Base-by-base conservation (phyloP, 495 filamentous ascomycete genomes). In the Hypoxylon rickii region DNA sequence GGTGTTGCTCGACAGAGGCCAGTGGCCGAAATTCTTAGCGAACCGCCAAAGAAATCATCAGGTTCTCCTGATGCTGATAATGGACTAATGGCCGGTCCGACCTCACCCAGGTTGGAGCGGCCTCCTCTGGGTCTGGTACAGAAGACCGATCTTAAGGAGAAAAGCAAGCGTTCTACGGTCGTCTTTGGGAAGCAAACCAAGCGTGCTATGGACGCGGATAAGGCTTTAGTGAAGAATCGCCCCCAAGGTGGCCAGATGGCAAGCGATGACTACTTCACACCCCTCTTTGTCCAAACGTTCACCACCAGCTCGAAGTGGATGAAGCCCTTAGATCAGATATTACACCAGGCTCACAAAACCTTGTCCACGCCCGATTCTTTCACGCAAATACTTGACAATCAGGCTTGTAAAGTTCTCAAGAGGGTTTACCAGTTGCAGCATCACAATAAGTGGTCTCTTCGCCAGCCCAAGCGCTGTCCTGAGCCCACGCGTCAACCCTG, bases 351-450 rank as follows among this genome's bases (percentile, higher is more conserved):
- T 2, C 83, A 89, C 62, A 96, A 96, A 64, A 92, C 89, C 0
- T 62, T 96, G 20, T 87, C 83, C 15, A 96, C 92, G 0, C 73
- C 82, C 1, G 89, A 94, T 63, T 85, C 90, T 49, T 81, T 85
- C 19, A 78, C 90, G 2, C 85, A 86, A 15, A 83, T 92, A 37
- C 81, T 88, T 36, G 94, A 97, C 61, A 81, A 85, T 40, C 90
- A 92, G 73, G 89, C 94, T 48, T 89, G 87, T 58, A 87, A 87
- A 44, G 87, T 96, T 8, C 66, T 97, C 10, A 86, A 87, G 16
- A 79, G 89, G 3, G 90, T 97, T 12, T 94, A 96, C 59, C 84
- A 90, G 39, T 78, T 97, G 33, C 94, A 97, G 61, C 87, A 88
- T 62, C 83, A 88, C 12, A 90, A 93, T 58, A 83, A 89, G 53